Evolutionary conservation across 352 stramenopile genomes (phyloP), one percentile per base, ranked within the genome.

Genomic region (Phytophthora kernoviae): DNA sequence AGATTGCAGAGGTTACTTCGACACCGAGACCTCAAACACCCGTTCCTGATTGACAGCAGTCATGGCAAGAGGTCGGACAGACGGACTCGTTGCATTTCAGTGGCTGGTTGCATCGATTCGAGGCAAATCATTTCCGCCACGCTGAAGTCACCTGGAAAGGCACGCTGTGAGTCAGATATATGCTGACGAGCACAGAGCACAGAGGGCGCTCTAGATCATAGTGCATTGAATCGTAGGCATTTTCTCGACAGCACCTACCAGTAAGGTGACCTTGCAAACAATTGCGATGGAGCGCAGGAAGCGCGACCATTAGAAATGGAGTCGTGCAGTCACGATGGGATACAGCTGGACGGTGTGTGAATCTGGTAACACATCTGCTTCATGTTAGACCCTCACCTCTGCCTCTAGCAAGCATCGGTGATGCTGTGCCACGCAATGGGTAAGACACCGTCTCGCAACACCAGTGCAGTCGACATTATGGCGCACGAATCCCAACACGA

Each of bases 31-130:
- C 24, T 8, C 44, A n/a, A 27, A 43, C 62, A 50, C 48, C 49
- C 24, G 50, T 71, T 71, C 50, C 45, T 47, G n/a, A 21, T 58
- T 67, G 32, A 30, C 62, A 71, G 62, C 62, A 71, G 62, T 41
- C 27, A 4, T 44, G 62, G 24, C 44, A 40, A 62, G 56, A 70
- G 44, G 41, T 42, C 20, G 44, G 55, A 60, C 61, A 32, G 2
- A 5, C 11, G 17, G 6, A 51, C 15, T 9, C 37, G n/a, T n/a
- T n/a, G n/a, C n/a, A n/a, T n/a, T n/a, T n/a, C 30, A 41, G 6
- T 21, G 15, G 10, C n/a, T 45, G 27, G n/a, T 58, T 30, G 24
- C 24, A 30, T 30, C 24, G 24, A 30, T 30, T 30, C 24, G 24
- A 30, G 24, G 24, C 57, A 49, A 49, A 27, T 21, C 27, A n/a